Evolutionary conservation across 768 basidiomycete genomes (phyloP).

Genomic region (Wakefieldia striispora): DNA sequence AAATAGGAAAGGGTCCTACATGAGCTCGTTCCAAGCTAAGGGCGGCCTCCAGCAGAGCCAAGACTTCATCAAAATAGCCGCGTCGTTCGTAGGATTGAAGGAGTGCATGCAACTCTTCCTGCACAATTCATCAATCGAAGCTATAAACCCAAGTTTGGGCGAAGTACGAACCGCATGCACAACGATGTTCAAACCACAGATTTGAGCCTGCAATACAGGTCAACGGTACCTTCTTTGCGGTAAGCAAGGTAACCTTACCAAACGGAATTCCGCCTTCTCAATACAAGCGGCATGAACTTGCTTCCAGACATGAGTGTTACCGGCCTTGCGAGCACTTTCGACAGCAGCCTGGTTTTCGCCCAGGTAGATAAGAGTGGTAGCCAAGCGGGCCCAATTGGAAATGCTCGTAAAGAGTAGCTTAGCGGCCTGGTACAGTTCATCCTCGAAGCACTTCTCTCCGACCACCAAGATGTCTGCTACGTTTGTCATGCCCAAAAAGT

Average conservation of each 20-base stretch:
- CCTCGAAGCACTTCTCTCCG: conserved; percentile 99
- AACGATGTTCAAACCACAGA: conserved; percentile 97
- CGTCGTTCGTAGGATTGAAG: conserved; percentile 85
- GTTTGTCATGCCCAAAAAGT: conserved; percentile 97
- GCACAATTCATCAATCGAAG: conserved; percentile 3
- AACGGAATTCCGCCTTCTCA: conserved; percentile 94
- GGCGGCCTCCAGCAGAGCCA: conserved; percentile 89
- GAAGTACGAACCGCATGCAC: conserved; percentile 67
- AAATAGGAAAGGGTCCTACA: conserved; percentile 36
- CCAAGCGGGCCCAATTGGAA: conserved; percentile 97
- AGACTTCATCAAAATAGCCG: conserved; percentile 93
- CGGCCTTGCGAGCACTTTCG: conserved; percentile 98
- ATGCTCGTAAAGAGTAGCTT: conserved; percentile 95
- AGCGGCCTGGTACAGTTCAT: conserved; percentile 95
- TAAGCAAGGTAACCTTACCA: conserved; percentile 45
- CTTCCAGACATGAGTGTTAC: conserved; percentile 99
- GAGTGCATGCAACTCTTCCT: conserved; percentile 77
- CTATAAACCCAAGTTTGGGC: conserved; percentile 4
- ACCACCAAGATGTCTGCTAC: conserved; percentile 96
- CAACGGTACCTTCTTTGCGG: conserved; percentile 1
- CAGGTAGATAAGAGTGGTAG: conserved; percentile 97
- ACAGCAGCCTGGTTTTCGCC: conserved; percentile 98
- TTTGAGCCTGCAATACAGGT: conserved; percentile 68
- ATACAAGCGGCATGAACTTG: conserved; percentile 98
- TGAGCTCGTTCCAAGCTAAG: conserved; percentile 96